Evolutionary conservation across 2,329 filamentous ascomycete species (phyloP), one percentile per base, ranked within the genome.

Genomic region (Zymoseptoria crescenta): DNA sequence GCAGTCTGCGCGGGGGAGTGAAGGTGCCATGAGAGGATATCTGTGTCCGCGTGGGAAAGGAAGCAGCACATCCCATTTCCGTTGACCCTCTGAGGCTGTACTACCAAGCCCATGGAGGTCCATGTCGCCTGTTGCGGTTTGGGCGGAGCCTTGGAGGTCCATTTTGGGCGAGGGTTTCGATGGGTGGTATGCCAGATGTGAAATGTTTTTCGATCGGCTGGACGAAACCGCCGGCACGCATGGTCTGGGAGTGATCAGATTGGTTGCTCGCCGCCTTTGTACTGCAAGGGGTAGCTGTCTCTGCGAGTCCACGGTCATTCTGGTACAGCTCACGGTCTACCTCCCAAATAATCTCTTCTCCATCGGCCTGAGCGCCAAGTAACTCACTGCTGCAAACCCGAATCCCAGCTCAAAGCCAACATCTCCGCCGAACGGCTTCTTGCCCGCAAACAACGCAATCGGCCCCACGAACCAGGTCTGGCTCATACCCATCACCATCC

Each of bases 401-500:
- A 89, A 88, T 0, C 79, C 86, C 53, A 88, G 70, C 70, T 88
- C 86, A 64, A 89, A 84, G 3, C 83, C 84, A 49, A 86, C 73
- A 72, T 86, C 84, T 27, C 82, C 83, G 50, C 82, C 83, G 54
- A 74, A 76, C 27, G 76, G 68, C 58, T 76, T 72, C 29, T 73
- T 71, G 49, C 83, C 80, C 56, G 85, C 84, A 29, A 82, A 74
- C 59, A 79, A 76, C 0, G 85, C 86, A 62, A 90, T 83, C 0
- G 86, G 87, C 0, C 87, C 87, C 0, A 82, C 81, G 64, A 77
- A 87, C 86, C 87, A 91, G 0, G 77, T 72, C 72, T 91, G 87
- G 19, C 81, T 81, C 85, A 90, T 90, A 5, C 87, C 87, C 7
- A 83, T 76, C 2, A 88, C 79, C 67, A 87, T 86, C 13, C 87